These are phyloP conservation scores for rapeseed (Brassica napus) DNA, from an alignment of 345 rosid genomes.

Conservation along the genomic window DNA sequence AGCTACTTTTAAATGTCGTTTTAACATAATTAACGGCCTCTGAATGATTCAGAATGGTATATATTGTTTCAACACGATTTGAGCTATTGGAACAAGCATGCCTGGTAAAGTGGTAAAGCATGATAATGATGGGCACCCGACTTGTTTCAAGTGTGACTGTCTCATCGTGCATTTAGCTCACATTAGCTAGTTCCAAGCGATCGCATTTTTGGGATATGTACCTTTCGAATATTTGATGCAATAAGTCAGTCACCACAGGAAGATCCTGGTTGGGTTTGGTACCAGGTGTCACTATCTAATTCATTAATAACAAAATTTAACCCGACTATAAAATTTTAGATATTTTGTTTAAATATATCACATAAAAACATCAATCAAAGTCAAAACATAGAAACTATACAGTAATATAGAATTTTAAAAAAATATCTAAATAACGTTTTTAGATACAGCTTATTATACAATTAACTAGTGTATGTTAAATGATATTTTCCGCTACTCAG, in stretches of 20 bases:
- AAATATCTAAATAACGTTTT: neutral
- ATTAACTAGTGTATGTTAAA: neutral
- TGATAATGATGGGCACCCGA: too few relatives aligned
- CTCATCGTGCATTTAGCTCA: neutral
- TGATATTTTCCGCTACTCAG: neutral
- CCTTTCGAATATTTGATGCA: neutral
- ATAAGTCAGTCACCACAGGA: neutral
- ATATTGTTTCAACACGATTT: neutral
- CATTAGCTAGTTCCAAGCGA: neutral
- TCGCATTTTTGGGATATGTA: neutral
- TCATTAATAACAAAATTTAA: neutral
- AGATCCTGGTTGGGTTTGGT: neutral
- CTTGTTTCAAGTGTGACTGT: neutral
- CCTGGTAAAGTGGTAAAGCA: neutral
- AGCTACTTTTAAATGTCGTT: neutral
- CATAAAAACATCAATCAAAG: neutral
- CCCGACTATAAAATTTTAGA: neutral
- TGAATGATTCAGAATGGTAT: neutral
- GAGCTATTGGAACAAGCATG: neutral
- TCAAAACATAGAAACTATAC: neutral
- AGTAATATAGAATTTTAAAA: neutral
- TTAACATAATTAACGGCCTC: neutral
- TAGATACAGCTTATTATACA: too few relatives aligned
- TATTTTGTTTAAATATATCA: neutral
- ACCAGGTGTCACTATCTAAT: neutral